Conservation (phyloP, 345 rosid species). For the Lepidium africanum region DNA sequence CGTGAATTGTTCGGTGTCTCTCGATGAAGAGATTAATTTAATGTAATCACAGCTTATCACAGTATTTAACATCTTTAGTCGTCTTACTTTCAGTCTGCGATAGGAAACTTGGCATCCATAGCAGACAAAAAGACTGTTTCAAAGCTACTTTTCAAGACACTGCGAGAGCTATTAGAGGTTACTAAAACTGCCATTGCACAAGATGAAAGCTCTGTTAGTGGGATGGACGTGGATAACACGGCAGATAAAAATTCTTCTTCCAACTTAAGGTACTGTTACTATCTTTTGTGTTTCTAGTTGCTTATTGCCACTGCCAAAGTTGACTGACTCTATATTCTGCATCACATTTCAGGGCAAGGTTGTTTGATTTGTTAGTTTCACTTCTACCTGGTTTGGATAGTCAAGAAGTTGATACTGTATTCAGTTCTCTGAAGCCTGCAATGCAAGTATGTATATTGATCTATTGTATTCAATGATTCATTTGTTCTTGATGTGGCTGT, state of each 20-base stretch:
- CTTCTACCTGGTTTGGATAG: constrained; percentile 69
- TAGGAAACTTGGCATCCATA: constrained; percentile 69
- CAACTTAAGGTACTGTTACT: constrained; percentile 40
- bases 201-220: constrained; percentile 35
- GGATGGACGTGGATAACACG: constrained; percentile 50
- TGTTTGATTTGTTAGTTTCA: constrained; percentile 74
- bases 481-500: background rate
- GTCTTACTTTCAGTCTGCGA: constrained; percentile 57
- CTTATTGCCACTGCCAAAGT: background rate
- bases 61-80: background rate
- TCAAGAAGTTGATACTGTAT: constrained; percentile 46
- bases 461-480: constrained; percentile 5
- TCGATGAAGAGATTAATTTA: background rate
- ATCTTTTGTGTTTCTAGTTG: background rate
- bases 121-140: constrained; percentile 54
- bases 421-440: constrained; percentile 62
- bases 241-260: constrained; percentile 39
- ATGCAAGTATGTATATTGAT: constrained; percentile 49
- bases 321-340: constrained; percentile 5
- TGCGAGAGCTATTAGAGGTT: constrained; percentile 62
- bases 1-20: background rate
- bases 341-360: constrained; percentile 57
- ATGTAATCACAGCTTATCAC: background rate
- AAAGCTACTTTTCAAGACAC: constrained; percentile 47
- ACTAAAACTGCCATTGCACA: constrained; percentile 49